Percentiles rank a stretch among this genome's conserved stretches.
phyloP scores from a whole-genome alignment of 1,284 basidiomycete species.

The Ganoderma leucocontextum region DNA sequence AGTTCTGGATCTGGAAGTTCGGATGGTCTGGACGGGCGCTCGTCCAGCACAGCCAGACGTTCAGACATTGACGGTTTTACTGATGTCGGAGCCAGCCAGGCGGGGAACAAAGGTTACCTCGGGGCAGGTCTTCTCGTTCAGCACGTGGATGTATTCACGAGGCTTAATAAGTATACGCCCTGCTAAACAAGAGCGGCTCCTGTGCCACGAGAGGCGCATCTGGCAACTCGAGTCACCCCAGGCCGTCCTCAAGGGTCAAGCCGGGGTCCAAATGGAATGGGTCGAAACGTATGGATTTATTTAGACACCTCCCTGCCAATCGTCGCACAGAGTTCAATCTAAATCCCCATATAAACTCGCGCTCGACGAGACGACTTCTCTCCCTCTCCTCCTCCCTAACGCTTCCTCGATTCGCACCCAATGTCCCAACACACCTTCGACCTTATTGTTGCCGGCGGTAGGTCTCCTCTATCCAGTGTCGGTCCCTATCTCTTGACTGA shows the following conservation, averaged over 20 bases:
- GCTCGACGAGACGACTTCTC: not conserved
- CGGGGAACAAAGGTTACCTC: too few species aligned
- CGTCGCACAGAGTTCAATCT: not conserved
- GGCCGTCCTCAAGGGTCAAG: not conserved
- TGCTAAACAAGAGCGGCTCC: not conserved
- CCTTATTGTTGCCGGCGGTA: slow-evolving; percentile 29
- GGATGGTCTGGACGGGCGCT: too few species aligned
- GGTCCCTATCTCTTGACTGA: not conserved
- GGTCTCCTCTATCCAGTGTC: not conserved
- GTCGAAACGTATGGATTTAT: not conserved
- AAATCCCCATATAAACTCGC: not conserved
- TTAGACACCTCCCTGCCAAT: not conserved
- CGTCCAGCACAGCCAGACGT: too few species aligned
- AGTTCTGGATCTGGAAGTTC: too few species aligned
- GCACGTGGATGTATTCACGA: not conserved
- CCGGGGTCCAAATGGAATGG: not conserved
- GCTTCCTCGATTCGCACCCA: not conserved
- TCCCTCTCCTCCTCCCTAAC: not conserved
- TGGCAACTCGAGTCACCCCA: not conserved
- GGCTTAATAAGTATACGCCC: not conserved
- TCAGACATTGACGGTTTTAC: too few species aligned
- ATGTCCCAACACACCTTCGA: slow-evolving; percentile 24
- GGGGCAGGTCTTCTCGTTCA: too few species aligned
- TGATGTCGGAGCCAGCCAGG: too few species aligned
- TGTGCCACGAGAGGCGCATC: not conserved